Evolutionary conservation across 495 filamentous ascomycete genomes (phyloP), one percentile per base, ranked within the genome.

Genomic region (Immersiella caudata): DNA sequence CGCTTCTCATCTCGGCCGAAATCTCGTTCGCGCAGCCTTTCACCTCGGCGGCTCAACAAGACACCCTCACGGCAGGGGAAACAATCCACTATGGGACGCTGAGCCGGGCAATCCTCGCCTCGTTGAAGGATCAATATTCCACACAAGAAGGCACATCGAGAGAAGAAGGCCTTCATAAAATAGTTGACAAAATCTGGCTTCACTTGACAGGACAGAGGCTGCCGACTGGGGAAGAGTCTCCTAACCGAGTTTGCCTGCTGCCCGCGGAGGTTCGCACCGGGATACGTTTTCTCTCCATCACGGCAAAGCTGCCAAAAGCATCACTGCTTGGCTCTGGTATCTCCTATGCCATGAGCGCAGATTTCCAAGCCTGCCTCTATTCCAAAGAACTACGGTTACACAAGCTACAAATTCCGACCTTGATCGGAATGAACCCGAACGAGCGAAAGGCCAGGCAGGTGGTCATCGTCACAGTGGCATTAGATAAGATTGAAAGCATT

Each of bases 71-170:
- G 51, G 62, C 60, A 16, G 86, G n/a, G n/a, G n/a, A 82, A 60
- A 90, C 88, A 9, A 81, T 89, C 25, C 83, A 90, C 74, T 90
- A 90, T 71, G 87, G 88, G 22, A 81, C 65, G 25, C 73, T 89
- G 21, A 84, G 82, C 73, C 88, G 89, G 73, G 71, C 73, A 4
- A 79, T 90, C 18, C 68, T 84, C 0, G 67, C 51, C 12, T 56
- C 51, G 0, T 0, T 58, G 26, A 14, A 46, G 8, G 14, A 27
- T n/a, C 29, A 33, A 33, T 8, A 33, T 3, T 33, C 29, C 8
- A 3, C 3, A 33, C 8, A 8, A 33, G 29, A 33, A 33, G 8
- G 29, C n/a, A n/a, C n/a, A 51, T 24, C 12, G 7, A 0, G 20
- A 0, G 50, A 40, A 8, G n/a, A 36, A n/a, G 25, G 21, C 40